A percentile compares a stretch with the other conserved stretches of the same genome.
Evolutionary conservation across 108 stramenopile genomes (phyloP).

Genomic region (Hondaea fermentalgiana): DNA sequence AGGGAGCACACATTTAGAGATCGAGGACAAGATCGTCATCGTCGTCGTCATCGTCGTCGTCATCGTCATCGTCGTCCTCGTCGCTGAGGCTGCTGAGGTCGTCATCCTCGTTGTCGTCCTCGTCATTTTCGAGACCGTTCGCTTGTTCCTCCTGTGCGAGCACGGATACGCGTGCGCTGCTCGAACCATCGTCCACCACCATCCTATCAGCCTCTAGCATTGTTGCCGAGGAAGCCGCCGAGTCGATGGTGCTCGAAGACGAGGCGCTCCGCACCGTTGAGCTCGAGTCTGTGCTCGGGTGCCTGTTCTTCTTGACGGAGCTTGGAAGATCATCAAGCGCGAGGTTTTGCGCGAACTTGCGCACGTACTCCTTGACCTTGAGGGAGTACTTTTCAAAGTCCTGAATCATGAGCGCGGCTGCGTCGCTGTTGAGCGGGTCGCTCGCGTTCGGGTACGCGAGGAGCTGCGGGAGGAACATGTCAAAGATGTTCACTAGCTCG

Average conservation of each 20-base stretch:
- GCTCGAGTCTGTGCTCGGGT: neutral
- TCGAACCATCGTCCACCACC: no score
- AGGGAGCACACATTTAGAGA: neutral
- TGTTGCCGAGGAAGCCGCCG: neutral
- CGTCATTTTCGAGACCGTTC: neutral
- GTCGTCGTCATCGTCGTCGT: neutral
- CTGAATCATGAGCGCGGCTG: constrained; percentile 40
- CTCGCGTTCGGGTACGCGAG: constrained; percentile 47
- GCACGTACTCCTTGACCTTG: neutral
- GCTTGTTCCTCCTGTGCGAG: no score
- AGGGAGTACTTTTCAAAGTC: constrained; percentile 30
- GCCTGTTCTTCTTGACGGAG: neutral
- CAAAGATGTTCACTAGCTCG: constrained; percentile 51
- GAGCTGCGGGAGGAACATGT: constrained; percentile 44
- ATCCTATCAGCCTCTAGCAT: neutral
- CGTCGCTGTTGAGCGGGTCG: constrained; percentile 45
- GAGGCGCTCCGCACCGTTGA: neutral
- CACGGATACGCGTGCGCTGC: no score
- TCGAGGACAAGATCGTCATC: neutral
- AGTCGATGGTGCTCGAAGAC: neutral
- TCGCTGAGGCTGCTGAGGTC: constrained; percentile 6
- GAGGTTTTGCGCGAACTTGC: neutral
- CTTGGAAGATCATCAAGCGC: neutral
- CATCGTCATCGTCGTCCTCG: neutral
- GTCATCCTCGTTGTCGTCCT: neutral